A percentile compares a stretch with the other conserved stretches of the same genome.
phyloP scores from a whole-genome alignment of 257 asterid genomes.

The Nyctanthes arbortristis region DNA sequence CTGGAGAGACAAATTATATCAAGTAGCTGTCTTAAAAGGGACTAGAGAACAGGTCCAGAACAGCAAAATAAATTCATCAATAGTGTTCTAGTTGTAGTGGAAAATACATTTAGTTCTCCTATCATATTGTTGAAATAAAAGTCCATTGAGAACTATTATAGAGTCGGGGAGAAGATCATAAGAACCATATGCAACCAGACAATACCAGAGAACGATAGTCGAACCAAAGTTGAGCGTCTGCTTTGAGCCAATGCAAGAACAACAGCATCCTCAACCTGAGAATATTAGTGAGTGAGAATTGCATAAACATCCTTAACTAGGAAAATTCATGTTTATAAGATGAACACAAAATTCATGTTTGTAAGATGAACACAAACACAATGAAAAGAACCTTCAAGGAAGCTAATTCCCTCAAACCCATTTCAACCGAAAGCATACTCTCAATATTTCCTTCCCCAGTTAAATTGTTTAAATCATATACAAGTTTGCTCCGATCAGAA shows the following conservation, averaged over 20 bases:
- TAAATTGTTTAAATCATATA: conserved; percentile 79
- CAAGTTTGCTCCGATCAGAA: conserved; percentile 44
- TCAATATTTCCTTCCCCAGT: conserved; percentile 99
- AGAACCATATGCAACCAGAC: conserved; percentile 8
- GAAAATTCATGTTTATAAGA: conserved; percentile 12
- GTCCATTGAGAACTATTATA: conserved; percentile 8
- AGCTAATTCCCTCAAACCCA: conserved; percentile 96
- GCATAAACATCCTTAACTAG: conserved; percentile 10
- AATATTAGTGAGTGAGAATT: conserved; percentile 29
- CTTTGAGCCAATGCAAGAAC: conserved; percentile 71
- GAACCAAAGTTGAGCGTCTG: conserved; percentile 75
- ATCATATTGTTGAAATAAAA: conserved; percentile 4
- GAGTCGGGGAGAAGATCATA: not conserved
- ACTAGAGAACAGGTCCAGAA: not conserved
- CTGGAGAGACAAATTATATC: not conserved
- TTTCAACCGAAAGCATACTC: conserved; percentile 98
- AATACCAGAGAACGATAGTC: conserved; percentile 75
- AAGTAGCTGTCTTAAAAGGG: not conserved
- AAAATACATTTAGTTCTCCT: not conserved
- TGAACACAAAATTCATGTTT: too few relatives aligned
- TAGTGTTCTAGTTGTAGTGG: not conserved
- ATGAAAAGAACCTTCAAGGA: conserved; percentile 72
- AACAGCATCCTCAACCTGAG: conserved; percentile 97
- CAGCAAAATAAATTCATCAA: not conserved
- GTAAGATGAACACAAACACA: conserved; percentile 8